Evolutionary conservation across 2,329 filamentous ascomycete species (phyloP).

Genomic region (Nothophoma quercina): DNA sequence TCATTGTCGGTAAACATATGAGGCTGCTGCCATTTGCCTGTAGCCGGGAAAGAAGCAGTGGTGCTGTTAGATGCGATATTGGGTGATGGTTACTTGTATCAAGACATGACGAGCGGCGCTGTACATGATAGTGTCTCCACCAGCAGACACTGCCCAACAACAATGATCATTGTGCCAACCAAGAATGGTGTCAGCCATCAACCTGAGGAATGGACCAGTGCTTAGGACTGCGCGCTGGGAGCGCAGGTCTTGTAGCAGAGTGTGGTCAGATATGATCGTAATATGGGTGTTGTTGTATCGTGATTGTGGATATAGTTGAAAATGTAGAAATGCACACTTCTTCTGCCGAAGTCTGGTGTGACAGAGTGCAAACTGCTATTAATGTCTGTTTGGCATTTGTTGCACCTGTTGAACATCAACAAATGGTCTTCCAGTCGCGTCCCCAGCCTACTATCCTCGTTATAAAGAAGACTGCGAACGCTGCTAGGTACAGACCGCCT

Average conservation of each 20-base stretch:
- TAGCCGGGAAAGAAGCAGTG: neutral
- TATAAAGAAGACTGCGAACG: conserved; percentile 22
- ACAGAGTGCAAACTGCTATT: too few relatives aligned
- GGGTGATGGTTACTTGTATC: too few relatives aligned
- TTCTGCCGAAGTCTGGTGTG: too few relatives aligned
- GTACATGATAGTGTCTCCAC: neutral
- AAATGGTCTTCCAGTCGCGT: conserved; percentile 18
- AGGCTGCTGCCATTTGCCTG: neutral
- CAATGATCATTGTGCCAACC: neutral
- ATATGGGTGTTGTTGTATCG: neutral
- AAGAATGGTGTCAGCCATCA: neutral
- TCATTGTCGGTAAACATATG: neutral
- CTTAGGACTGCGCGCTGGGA: neutral
- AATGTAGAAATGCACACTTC: too few relatives aligned
- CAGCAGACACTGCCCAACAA: neutral
- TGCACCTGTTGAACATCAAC: too few relatives aligned
- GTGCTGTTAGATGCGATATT: neutral
- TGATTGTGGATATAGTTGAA: too few relatives aligned
- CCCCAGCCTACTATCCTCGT: conserved; percentile 26
- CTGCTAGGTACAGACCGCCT: conserved; percentile 26
- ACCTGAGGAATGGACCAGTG: neutral
- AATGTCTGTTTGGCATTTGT: too few relatives aligned
- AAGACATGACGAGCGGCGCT: too few relatives aligned
- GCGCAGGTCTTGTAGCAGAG: neutral
- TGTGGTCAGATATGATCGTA: neutral